phyloP scores from a whole-genome alignment of 768 basidiomycete genomes.

The Leccinum disarticulatum region DNA sequence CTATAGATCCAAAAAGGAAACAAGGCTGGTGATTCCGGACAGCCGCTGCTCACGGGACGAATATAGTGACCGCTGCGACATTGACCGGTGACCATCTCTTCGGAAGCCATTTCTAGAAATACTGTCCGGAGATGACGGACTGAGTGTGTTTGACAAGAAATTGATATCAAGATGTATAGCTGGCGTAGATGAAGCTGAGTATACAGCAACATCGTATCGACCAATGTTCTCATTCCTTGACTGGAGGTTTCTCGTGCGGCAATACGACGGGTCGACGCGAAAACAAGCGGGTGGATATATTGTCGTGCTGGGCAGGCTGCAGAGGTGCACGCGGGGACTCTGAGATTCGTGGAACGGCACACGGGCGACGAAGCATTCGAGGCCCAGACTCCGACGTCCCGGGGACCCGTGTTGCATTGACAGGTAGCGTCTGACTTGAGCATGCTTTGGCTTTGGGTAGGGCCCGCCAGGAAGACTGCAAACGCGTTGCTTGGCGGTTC shows the following conservation, averaged over 20 bases:
- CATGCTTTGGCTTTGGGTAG: neutral
- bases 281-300: slow-evolving; percentile 1
- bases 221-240: neutral
- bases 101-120: too few relatives aligned
- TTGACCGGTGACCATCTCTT: too few relatives aligned
- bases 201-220: neutral
- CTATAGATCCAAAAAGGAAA: too few relatives aligned
- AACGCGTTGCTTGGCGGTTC: slow-evolving; percentile 2
- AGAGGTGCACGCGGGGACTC: neutral
- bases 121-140: neutral
- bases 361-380: neutral
- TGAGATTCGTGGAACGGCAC: neutral
- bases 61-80: too few relatives aligned
- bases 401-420: neutral
- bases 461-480: slow-evolving; percentile 22
- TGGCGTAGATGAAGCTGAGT: neutral
- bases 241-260: neutral
- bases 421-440: neutral
- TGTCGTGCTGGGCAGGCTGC: neutral
- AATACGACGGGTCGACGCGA: slow-evolving; percentile 2
- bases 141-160: neutral
- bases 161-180: neutral
- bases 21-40: too few relatives aligned
- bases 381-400: neutral
- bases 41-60: too few relatives aligned